These are phyloP conservation scores for Lagenaria siceraria DNA, from an alignment of 306 rosid species.

Conservation along the genomic window DNA sequence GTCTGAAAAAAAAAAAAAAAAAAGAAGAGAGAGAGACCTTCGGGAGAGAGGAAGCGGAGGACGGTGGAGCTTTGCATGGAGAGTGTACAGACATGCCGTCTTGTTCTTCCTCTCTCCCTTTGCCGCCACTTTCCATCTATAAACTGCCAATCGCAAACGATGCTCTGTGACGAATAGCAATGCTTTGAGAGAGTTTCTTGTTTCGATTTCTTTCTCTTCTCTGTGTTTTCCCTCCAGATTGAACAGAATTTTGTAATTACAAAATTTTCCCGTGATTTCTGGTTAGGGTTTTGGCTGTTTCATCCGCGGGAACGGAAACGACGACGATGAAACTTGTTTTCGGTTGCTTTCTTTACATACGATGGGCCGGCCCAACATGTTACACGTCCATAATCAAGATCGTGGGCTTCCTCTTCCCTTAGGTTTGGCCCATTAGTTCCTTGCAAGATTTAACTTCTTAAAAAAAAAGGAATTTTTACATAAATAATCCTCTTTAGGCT, in stretches of 20 bases:
- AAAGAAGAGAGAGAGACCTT: conserved; percentile 37
- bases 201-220: not conserved
- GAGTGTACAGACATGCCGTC: conserved; percentile 94
- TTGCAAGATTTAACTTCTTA: not conserved
- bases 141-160: not conserved
- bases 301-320: conserved; percentile 12
- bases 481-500: no score
- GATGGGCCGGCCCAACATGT: not conserved
- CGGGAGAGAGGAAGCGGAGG: conserved; percentile 85
- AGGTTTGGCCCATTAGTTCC: not conserved
- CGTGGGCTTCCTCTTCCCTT: not conserved
- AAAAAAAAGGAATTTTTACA: no score
- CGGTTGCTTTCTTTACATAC: not conserved
- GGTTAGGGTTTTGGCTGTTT: conserved; percentile 31
- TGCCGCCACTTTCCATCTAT: conserved; percentile 48
- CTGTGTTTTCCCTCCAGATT: not conserved
- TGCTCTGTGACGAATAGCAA: not conserved
- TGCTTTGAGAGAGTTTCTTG: not conserved
- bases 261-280: not conserved
- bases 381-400: not conserved
- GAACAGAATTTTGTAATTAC: conserved; percentile 5
- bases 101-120: conserved; percentile 79
- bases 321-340: not conserved
- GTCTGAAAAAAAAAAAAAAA: conserved; percentile 9
- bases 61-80: conserved; percentile 95